Evolutionary conservation across 2,329 filamentous ascomycete species (phyloP).

Genomic region (Pseudovirgaria hyperparasitica): DNA sequence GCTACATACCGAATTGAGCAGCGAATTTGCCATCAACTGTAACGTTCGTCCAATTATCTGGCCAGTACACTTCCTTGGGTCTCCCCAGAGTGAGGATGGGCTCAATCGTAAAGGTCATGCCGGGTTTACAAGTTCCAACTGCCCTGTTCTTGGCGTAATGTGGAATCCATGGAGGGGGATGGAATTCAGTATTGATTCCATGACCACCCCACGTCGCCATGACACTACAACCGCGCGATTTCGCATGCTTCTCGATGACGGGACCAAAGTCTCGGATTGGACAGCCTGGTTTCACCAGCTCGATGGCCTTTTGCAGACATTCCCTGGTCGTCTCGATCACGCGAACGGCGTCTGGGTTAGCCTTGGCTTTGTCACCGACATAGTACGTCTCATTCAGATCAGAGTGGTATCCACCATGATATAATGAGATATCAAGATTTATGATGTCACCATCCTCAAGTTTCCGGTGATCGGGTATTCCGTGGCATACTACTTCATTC

Average conservation of each 20-base stretch:
- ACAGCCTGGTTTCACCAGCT: slow-evolving; percentile 2
- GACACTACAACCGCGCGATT: slow-evolving; percentile 2
- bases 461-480: slow-evolving; percentile 1
- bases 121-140: slow-evolving; percentile 2
- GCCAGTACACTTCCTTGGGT: slow-evolving; percentile 2
- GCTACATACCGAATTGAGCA: slow-evolving; percentile 2
- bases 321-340: slow-evolving; percentile 1
- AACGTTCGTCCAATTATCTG: slow-evolving; percentile 2
- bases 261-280: slow-evolving; percentile 1
- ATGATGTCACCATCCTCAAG: slow-evolving; percentile 2
- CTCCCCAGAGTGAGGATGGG: slow-evolving; percentile 2
- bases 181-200: slow-evolving; percentile 3
- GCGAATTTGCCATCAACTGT: slow-evolving; percentile 2
- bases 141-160: slow-evolving; percentile 2
- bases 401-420: slow-evolving; percentile 2
- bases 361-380: slow-evolving; percentile 2
- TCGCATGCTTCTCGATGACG: slow-evolving; percentile 3
- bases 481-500: slow-evolving; percentile 2
- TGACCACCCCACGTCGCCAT: slow-evolving; percentile 2
- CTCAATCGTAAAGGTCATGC: slow-evolving; percentile 3
- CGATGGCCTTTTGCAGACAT: slow-evolving; percentile 1
- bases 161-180: slow-evolving; percentile 2
- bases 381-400: slow-evolving; percentile 2
- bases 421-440: slow-evolving; percentile 3
- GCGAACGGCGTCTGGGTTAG: slow-evolving; percentile 1